A percentile compares a stretch with the other conserved stretches of the same genome.
Evolutionary conservation across 192 early-diverging fungal genomes (phyloP).

Genomic region (Linnemannia elongata): DNA sequence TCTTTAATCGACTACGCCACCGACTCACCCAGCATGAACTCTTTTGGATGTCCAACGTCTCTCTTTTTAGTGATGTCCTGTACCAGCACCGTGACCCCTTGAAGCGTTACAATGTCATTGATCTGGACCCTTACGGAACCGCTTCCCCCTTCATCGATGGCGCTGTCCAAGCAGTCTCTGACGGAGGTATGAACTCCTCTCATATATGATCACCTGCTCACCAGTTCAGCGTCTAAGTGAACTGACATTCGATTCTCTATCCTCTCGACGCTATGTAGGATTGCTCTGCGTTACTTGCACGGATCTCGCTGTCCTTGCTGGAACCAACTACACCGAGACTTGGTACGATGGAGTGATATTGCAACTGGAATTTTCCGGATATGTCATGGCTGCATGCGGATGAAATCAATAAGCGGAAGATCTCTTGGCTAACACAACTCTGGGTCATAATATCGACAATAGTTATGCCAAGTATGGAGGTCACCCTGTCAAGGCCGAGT

Average conservation of each 20-base stretch:
- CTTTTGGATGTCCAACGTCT: no score
- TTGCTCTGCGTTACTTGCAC: conserved; percentile 98
- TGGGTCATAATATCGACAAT: background rate
- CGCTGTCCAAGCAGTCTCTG: conserved; percentile 89
- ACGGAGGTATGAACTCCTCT: conserved; percentile 72
- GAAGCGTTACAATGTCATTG: conserved; percentile 86
- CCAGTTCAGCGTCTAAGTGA: background rate
- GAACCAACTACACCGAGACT: conserved; percentile 88
- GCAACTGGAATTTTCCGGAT: background rate
- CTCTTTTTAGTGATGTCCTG: conserved; percentile 70
- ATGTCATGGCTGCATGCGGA: background rate
- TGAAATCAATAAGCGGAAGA: background rate
- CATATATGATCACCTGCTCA: background rate
- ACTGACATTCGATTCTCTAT: background rate
- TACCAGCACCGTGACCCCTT: conserved; percentile 70
- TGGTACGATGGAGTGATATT: conserved; percentile 55
- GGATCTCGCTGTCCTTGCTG: conserved; percentile 94
- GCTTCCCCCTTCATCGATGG: conserved; percentile 96
- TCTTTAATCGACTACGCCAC: background rate
- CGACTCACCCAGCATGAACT: background rate
- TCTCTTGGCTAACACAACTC: background rate
- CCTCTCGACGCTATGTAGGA: conserved; percentile 56
- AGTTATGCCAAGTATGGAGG: conserved; percentile 97
- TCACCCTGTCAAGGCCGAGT: conserved; percentile 88
- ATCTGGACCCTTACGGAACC: conserved; percentile 97